Evolutionary conservation across 2,329 filamentous ascomycete genomes (phyloP), one percentile per base, ranked within the genome.

Genomic region (Penicillium fuscoglaucum): DNA sequence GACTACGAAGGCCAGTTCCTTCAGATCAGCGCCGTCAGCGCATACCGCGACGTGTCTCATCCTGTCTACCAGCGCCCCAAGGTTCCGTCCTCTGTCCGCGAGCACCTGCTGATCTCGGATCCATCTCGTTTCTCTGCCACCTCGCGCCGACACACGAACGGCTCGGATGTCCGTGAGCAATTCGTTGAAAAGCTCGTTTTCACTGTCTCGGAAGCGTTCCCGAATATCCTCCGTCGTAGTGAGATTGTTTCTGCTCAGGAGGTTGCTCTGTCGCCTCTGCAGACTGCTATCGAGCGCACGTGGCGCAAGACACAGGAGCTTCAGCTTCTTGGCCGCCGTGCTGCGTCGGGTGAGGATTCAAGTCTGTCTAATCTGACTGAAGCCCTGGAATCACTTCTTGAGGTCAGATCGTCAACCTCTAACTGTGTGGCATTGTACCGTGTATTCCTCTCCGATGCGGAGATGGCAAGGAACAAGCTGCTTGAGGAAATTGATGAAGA

Each of bases 1-100:
- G 90, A 95, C 67, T 84, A 93, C 1, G 93, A 98, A 75, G 93
- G 93, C 13, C 93, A 98, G 68, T 97, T 90, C 75, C 73, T 98
- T 53, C 87, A 95, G 55, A 86, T 98, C 57, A 93, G 86, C 39
- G 82, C 90, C 8, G 85, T 98, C 52, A 91, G 86, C 53, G 87
- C 91, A 3, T 89, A 96, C 74, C 90, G 92, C 44, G 90, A 97
- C 70, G 81, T 96, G 29, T 78, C 79, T 1, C 91, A 97, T 72
- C 89, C 88, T 19, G 89, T 97, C 26, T 96, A 91, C 74, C 93
- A 96, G 74, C 87, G 93, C 29, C 85, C 90, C n/a, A 88, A 91
- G 62, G 89, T 98, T 4, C 87, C 90, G 1, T 87, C 90, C 57
- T 85, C 89, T 1, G 89, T 96, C 52, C 83, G 92, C n/a, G 93